Percentiles rank a stretch among this genome's conserved stretches.
Evolutionary conservation across 352 stramenopile species (phyloP).

Genomic region (Thalassiosira livingstoniorum): DNA sequence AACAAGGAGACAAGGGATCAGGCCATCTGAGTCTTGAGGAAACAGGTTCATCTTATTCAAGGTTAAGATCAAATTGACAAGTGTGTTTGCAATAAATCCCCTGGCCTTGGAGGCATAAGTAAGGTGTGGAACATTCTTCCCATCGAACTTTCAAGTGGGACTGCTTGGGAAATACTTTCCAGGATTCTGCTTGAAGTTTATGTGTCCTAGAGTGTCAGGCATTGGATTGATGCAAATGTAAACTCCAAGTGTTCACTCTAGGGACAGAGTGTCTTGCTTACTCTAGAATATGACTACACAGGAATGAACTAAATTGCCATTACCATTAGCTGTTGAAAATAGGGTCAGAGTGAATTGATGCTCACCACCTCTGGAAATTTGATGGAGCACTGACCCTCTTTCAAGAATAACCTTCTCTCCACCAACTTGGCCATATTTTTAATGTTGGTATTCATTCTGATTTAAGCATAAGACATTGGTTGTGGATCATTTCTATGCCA

Average conservation of each 20-base stretch:
- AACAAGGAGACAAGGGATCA: conserved; percentile 26
- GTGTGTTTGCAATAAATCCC: conserved; percentile 22
- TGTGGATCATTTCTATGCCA: conserved; percentile 27
- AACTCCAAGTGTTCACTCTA: neutral
- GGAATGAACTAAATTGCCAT: conserved; percentile 19
- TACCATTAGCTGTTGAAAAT: conserved; percentile 19
- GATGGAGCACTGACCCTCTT: conserved; percentile 26
- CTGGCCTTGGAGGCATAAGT: conserved; percentile 16
- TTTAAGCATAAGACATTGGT: conserved; percentile 26
- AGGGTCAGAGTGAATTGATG: conserved; percentile 27
- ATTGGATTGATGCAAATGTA: conserved; percentile 21
- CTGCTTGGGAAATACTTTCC: conserved; percentile 28
- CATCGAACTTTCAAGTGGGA: conserved; percentile 30
- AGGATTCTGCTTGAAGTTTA: conserved; percentile 1
- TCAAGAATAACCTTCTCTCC: conserved; percentile 17
- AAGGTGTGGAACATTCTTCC: conserved; percentile 31
- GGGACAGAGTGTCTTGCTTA: neutral
- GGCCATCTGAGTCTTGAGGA: neutral
- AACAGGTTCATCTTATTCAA: conserved; percentile 36
- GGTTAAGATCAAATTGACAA: conserved; percentile 24
- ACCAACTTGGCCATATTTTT: conserved; percentile 37
- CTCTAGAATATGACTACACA: conserved; percentile 29
- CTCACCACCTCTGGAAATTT: conserved; percentile 8
- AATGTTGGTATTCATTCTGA: conserved; percentile 10
- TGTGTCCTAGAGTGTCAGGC: neutral